These are phyloP conservation scores for Saccharomycopsis crataegensis DNA, from an alignment of 1,139 yeast species.

Conservation along the genomic window DNA sequence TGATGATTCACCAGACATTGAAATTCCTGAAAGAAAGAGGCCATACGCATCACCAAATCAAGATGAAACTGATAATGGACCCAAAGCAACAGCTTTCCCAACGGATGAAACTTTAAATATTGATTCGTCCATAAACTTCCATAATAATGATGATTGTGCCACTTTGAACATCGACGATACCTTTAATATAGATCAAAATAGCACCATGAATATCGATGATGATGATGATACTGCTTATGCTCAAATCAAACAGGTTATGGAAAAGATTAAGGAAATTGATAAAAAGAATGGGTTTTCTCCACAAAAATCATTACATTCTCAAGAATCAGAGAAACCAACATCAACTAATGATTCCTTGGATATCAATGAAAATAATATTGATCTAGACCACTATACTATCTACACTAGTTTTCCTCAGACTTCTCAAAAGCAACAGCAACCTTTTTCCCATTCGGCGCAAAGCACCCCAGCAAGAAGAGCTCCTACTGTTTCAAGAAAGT, in stretches of 20 bases:
- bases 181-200: not conserved
- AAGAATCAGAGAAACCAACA: not conserved
- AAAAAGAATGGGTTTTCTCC: constrained; percentile 1
- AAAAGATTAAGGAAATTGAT: constrained; percentile 14
- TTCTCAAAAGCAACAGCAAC: too few relatives aligned
- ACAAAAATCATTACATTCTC: not conserved
- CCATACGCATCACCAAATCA: not conserved
- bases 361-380: not conserved
- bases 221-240: constrained; percentile 5
- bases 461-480: too few relatives aligned
- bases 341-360: not conserved
- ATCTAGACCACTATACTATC: not conserved
- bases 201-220: constrained; percentile 6
- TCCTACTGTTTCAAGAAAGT: constrained; percentile 7
- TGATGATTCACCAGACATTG: not conserved
- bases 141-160: too few relatives aligned
- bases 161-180: not conserved
- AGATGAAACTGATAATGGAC: too few relatives aligned
- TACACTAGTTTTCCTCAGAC: too few relatives aligned
- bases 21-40: not conserved
- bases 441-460: too few relatives aligned
- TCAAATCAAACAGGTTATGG: constrained; percentile 13
- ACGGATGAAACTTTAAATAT: too few relatives aligned
- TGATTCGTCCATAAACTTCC: too few relatives aligned
- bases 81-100: too few relatives aligned